Evolutionary conservation across 176 grass and related monocot species (phyloP), one percentile per base, ranked within the genome.

Genomic region (Juncus effusus): DNA sequence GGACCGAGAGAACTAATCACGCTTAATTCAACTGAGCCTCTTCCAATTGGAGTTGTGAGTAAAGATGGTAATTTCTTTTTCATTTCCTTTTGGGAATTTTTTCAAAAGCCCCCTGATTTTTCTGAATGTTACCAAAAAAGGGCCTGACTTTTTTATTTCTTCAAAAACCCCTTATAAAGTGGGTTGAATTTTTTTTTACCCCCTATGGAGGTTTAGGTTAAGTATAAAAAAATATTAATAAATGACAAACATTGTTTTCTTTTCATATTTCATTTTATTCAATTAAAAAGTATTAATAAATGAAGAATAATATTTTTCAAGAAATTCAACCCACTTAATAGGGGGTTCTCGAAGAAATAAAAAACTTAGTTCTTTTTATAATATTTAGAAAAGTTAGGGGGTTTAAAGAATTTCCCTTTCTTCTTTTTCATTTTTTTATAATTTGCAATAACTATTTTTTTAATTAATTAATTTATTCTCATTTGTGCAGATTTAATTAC

Each of bases 401-500:
- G 12, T 6, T 16, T 2, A 13, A 65, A 51, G 15, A 35, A 35
- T 13, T 53, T 3, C 15, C 39, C 35, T 60, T 76, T 44, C 45
- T 7, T 67, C 9, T 6, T 6, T 41, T 3, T 63, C 41, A 19
- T 39, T 64, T 50, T 53, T 40, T 38, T 53, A 12, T 80, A 7
- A n/a, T 63, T 54, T 54, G 11, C 66, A 47, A 50, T 50, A 39
- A 68, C 9, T 40, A 61, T 72, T 61, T 16, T 62, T 61, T 37
- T 13, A 59, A 15, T 64, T 19, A 36, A 74, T 51, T 9, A 52
- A 62, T 47, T 54, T 64, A 13, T 51, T 38, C 19, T 28, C 19
- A 60, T 59, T 61, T 75, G 73, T 84, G 84, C 85, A 89, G 88
- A 91, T 61, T 77, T 97, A 50, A 52, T 89, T 70, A 79, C 79